Percentiles rank a stretch among this genome's conserved stretches.
Evolutionary conservation across 179 eudicot genomes (phyloP).

Genomic region (Silene noctiflora): DNA sequence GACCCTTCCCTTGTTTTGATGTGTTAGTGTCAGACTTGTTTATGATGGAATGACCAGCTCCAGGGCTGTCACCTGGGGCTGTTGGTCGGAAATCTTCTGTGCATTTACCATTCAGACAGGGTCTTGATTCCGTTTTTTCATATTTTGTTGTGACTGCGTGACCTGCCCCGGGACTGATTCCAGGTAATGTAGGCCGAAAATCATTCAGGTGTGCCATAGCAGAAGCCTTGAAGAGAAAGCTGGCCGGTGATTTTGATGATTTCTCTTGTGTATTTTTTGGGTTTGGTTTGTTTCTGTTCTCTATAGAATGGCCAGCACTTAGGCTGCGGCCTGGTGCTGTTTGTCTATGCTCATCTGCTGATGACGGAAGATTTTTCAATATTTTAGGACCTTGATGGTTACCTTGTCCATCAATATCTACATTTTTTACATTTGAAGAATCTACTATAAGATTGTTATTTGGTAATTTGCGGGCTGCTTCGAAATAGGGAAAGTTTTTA

Average conservation of each 20-base stretch:
- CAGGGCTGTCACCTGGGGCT: constrained; percentile 36
- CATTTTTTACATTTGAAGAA: constrained; percentile 2
- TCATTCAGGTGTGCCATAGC: constrained; percentile 13
- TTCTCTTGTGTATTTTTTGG: constrained; percentile 2
- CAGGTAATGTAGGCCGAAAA: constrained; percentile 25
- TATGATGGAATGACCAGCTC: constrained; percentile 31
- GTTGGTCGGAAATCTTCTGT: constrained; percentile 31
- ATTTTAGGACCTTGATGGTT: constrained; percentile 9
- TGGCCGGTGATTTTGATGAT: constrained; percentile 15
- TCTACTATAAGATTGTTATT: background rate
- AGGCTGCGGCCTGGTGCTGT: constrained; percentile 24
- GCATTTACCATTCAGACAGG: constrained; percentile 26
- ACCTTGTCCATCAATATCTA: background rate
- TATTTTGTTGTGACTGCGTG: constrained; percentile 10
- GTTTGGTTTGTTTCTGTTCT: constrained; percentile 21
- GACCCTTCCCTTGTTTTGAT: constrained; percentile 17
- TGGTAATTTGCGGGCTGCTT: constrained; percentile 8
- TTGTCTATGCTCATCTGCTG: constrained; percentile 8
- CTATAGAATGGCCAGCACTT: constrained; percentile 27
- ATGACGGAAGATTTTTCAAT: background rate
- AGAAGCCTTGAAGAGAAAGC: constrained; percentile 19
- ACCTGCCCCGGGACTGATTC: constrained; percentile 27
- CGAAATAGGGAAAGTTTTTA: constrained; percentile 15
- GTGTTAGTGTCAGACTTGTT: constrained; percentile 11
- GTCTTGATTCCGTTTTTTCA: background rate